Base-by-base conservation (phyloP, 2,329 filamentous ascomycete genomes). In the Neodidymelliopsis sp. region DNA sequence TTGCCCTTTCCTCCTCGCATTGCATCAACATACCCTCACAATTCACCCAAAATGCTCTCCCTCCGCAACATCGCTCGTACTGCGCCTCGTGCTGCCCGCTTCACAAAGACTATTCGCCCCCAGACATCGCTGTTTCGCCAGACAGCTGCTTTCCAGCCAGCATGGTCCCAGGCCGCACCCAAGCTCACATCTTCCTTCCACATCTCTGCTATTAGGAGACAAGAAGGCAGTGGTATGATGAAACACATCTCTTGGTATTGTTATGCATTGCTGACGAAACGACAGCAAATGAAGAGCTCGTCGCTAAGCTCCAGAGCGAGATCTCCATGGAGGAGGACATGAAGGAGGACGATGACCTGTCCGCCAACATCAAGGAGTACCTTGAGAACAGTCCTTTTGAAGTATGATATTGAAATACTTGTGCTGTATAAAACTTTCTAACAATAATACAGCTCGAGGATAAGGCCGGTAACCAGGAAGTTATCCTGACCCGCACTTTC, bases 331-430 rank as follows among this genome's bases (percentile, higher is more conserved):
- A 97, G 82, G 84, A 85, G 66, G 87, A 92, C 69, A 86, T 91
- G 75, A 87, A 88, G 75, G 81, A 87, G 59, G 81, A 84, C 54
- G 84, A 90, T 66, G 83, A 89, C 58, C 77, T 89, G 59, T 88
- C 91, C 29, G 81, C 85, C 56, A 89, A 87, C 72, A 84, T 97
- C 74, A 87, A 91, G 77, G 90, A 94, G 73, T 97, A 95, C 76
- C 77, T 97, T 36, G 86, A 93, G 70, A 93, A 90, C 77, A 87
- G 87, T 69, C 83, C 87, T 29, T 99, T 91, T 75, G 81, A 93
- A 81, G 82, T 94, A 71, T 43, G 66, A 37, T 4, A 12, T 31
- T 11, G 13, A 9, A 2, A 4, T 22, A 18, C 13, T 22, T 12
- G n/a, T n/a, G 23, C 22, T n/a, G 23, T 22, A 15, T 15, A 9